phyloP scores from a whole-genome alignment of 2,329 filamentous ascomycete genomes.

The Ilyonectria sp. region DNA sequence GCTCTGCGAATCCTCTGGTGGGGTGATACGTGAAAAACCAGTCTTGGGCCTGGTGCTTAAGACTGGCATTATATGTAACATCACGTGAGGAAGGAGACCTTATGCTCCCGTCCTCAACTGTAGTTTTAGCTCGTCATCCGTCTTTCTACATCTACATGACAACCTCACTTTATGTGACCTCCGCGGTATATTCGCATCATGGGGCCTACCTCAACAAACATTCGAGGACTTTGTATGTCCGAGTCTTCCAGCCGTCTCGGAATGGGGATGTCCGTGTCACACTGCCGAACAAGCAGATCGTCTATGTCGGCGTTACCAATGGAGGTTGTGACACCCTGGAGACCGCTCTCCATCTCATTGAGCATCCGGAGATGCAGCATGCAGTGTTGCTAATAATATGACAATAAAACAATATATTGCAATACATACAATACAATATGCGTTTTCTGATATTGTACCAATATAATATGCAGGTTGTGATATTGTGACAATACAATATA shows the following conservation, averaged over 20 bases:
- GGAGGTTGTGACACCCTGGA: background rate
- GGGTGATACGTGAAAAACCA: too few species aligned
- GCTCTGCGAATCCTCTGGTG: slow-evolving; percentile 7
- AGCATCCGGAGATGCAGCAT: background rate
- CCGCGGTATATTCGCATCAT: too few species aligned
- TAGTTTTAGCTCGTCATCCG: too few species aligned
- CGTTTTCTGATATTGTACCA: background rate
- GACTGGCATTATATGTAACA: too few species aligned
- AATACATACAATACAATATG: too few species aligned
- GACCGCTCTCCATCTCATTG: background rate
- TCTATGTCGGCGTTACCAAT: background rate
- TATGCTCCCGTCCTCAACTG: too few species aligned
- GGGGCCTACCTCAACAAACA: slow-evolving; percentile 17
- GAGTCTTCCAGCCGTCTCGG: background rate
- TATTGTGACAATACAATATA: background rate
- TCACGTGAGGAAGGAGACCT: too few species aligned
- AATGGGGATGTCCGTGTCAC: background rate
- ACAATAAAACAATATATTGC: background rate
- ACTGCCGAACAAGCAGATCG: background rate
- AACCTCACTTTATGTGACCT: too few species aligned
- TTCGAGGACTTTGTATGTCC: slow-evolving; percentile 4
- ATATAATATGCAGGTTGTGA: background rate
- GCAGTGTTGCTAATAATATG: background rate
- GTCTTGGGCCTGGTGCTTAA: too few species aligned
- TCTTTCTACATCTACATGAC: too few species aligned